Conservation (phyloP, 345 rosid genomes). For the Mallotus nudiflorus region DNA sequence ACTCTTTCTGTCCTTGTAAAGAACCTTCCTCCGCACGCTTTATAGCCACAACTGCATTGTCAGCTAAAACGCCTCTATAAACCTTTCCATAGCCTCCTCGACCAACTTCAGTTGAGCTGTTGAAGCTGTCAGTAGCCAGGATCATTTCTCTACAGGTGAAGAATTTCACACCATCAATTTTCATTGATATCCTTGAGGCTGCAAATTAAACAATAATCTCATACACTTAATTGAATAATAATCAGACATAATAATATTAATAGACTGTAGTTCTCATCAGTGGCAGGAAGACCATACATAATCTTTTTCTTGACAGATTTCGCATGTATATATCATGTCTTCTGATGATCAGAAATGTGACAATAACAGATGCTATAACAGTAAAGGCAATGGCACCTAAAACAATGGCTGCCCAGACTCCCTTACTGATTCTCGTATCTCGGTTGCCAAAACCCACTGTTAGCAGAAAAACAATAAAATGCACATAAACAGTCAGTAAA, state of each 20-base stretch:
- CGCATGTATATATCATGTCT: slow-evolving; percentile 39
- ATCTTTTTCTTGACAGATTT: slow-evolving; percentile 54
- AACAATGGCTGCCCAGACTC: slow-evolving; percentile 52
- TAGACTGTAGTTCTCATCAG: not conserved
- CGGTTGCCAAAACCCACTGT: slow-evolving; percentile 36
- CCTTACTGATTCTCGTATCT: slow-evolving; percentile 46
- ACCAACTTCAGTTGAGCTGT: slow-evolving; percentile 68
- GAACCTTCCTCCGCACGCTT: slow-evolving; percentile 89
- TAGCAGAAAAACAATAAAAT: slow-evolving; percentile 19
- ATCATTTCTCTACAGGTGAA: slow-evolving; percentile 78
- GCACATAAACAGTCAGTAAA: slow-evolving; percentile 4
- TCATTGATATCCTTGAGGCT: slow-evolving; percentile 66
- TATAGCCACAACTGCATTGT: slow-evolving; percentile 63
- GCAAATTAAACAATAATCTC: slow-evolving; percentile 27
- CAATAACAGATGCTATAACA: slow-evolving; percentile 41
- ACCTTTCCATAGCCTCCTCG: slow-evolving; percentile 95
- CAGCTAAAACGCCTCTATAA: slow-evolving; percentile 67
- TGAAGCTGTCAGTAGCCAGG: slow-evolving; percentile 67
- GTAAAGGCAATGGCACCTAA: slow-evolving; percentile 55
- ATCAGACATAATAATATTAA: not conserved
- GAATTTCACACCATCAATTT: slow-evolving; percentile 69
- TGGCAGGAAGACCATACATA: slow-evolving; percentile 46
- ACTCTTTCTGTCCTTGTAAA: slow-evolving; percentile 86
- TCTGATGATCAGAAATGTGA: slow-evolving; percentile 47
- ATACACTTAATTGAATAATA: not conserved